These are phyloP conservation scores for Bruguiera sexangula DNA, from an alignment of 345 rosid species.

Conservation along the genomic window DNA sequence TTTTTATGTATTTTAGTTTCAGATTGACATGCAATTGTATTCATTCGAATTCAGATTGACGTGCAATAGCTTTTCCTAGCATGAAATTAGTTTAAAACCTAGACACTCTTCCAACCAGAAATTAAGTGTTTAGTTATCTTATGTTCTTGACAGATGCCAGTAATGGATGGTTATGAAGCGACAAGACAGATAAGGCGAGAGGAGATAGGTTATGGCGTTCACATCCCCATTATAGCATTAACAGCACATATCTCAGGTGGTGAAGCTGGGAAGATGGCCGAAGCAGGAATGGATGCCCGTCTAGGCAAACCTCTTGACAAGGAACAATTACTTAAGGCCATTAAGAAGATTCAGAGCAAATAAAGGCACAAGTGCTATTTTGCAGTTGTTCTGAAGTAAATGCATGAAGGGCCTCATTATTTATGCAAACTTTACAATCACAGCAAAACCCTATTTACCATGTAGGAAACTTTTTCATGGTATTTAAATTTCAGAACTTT, in stretches of 20 bases:
- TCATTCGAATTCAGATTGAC: too few species aligned
- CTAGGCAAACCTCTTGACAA: slow-evolving; percentile 8
- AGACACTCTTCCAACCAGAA: too few species aligned
- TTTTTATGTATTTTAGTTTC: too few species aligned
- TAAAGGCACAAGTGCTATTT: not conserved
- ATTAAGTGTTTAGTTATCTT: not conserved
- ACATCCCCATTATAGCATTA: slow-evolving; percentile 20
- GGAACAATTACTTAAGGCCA: not conserved
- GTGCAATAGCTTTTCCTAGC: too few species aligned
- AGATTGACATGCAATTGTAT: too few species aligned
- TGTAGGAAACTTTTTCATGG: too few species aligned
- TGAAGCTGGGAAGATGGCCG: not conserved
- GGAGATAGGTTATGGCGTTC: slow-evolving; percentile 9
- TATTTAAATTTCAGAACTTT: too few species aligned
- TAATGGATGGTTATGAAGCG: slow-evolving; percentile 29
- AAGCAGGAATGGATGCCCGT: slow-evolving; percentile 25
- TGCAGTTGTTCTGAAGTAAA: not conserved
- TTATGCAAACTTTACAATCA: not conserved
- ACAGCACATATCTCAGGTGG: slow-evolving; percentile 16
- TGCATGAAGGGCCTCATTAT: not conserved
- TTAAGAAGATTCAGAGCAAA: not conserved
- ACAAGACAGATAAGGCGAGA: slow-evolving; percentile 21
- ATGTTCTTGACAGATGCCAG: slow-evolving; percentile 19
- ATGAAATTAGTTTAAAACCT: too few species aligned
- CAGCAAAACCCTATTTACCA: too few species aligned